A percentile compares a stretch with the other conserved stretches of the same genome.
These are phyloP conservation scores for Teratosphaeria pseudoeucalypti DNA, from an alignment of 2,329 filamentous ascomycete genomes.

Conservation along the genomic window DNA sequence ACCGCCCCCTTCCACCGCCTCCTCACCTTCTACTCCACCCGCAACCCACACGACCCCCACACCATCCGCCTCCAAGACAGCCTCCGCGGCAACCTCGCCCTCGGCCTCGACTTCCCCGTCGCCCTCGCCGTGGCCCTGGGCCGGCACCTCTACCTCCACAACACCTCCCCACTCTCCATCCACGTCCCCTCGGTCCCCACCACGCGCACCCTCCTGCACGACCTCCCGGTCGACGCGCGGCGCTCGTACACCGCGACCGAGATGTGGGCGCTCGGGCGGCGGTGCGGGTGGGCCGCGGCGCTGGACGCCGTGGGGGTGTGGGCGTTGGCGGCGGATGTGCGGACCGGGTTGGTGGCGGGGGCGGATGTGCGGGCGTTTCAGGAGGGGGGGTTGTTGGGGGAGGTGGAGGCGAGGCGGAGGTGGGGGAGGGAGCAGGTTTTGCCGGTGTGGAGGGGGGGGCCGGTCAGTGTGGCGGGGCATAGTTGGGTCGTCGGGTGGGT, in stretches of 20 bases:
- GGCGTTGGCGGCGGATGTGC: slow-evolving; percentile 23
- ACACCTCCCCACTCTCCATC: slow-evolving; percentile 26
- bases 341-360: slow-evolving; percentile 20
- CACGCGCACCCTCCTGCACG: slow-evolving; percentile 20
- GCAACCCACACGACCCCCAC: slow-evolving; percentile 17
- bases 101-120: slow-evolving; percentile 29
- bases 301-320: slow-evolving; percentile 25
- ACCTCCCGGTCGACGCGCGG: slow-evolving; percentile 22
- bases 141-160: slow-evolving; percentile 24
- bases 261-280: slow-evolving; percentile 13
- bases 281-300: slow-evolving; percentile 11
- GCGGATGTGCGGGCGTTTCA: slow-evolving; percentile 25
- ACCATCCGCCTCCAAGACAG: slow-evolving; percentile 27
- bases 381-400: slow-evolving; percentile 20
- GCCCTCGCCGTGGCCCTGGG: slow-evolving; percentile 24
- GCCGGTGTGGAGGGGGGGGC: slow-evolving; percentile 27
- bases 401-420: slow-evolving; percentile 20
- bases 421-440: slow-evolving; percentile 22
- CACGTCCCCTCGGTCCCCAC: slow-evolving; percentile 24
- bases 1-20: slow-evolving; percentile 26
- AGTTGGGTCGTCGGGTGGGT: slow-evolving; percentile 23
- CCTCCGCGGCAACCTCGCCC: slow-evolving; percentile 25
- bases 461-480: slow-evolving; percentile 24
- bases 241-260: slow-evolving; percentile 20
- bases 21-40: slow-evolving; percentile 27